Evolutionary conservation across 805 yeast species (phyloP), one percentile per base, ranked within the genome.

Genomic region (Saccharomycopsis javanensis): DNA sequence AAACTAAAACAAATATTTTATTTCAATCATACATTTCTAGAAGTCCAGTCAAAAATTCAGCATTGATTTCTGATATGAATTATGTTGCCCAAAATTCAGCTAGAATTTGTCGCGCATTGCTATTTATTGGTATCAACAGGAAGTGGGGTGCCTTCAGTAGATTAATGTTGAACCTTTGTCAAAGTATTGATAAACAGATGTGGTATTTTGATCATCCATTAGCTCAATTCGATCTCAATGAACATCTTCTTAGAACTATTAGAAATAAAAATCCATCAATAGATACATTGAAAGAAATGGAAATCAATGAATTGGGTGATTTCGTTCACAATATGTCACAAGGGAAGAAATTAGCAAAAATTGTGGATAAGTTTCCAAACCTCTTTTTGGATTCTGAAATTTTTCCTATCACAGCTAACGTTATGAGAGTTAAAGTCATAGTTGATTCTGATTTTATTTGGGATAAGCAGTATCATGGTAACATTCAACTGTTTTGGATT

Each of bases 21-120:
- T 71, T 94, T 18, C 99, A 94, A 68, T 84, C 97, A 0, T 95
- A 78, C 68, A 86, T 94, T 31, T 89, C 97, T 0, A 82, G 83
- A 57, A 82, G 89, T 0, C 64, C 69, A 10, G 79, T 91, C 37
- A 80, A 78, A 58, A 96, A 89, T 58, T 82, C 96, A 3, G 86
- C 99, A 0, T 73, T 94, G 58, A 74, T 80, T 2, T 88, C 97
- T 0, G 99, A 94, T 69, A 77, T 88, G 53, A 86, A 88, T 61
- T 94, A 94, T 68, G 96, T 94, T 57, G 97, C 98, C 1, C 99
- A 94, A 66, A 94, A 94, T 66, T 80, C 97, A 3, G 89, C 92
- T 1, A 83, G 99, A 74, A 92, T 94, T 34, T 82, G 96, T 63
- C 80, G 98, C 27, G 97, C 99, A 0, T 74, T 95, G 53, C 90